A percentile compares a stretch with the other conserved stretches of the same genome.
Evolutionary conservation across 306 rosid species (phyloP).

Genomic region (Vicia villosa): DNA sequence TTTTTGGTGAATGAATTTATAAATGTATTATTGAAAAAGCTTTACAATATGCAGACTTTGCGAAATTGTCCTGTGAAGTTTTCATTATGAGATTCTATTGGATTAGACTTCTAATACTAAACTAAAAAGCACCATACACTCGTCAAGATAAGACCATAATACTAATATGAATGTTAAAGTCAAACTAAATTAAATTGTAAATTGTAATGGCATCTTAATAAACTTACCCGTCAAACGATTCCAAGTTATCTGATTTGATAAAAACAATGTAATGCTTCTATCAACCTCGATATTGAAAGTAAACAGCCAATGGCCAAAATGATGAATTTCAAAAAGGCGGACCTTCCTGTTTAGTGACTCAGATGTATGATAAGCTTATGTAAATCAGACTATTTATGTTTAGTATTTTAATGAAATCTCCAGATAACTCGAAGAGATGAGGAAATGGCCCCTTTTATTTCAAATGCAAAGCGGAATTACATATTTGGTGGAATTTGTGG

Average conservation of each 20-base stretch:
- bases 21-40: conserved; percentile 2
- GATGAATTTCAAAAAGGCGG: conserved; percentile 27
- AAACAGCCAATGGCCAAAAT: conserved; percentile 4
- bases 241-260: conserved; percentile 3
- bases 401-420: conserved; percentile 40
- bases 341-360: conserved; percentile 21
- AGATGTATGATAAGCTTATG: conserved; percentile 30
- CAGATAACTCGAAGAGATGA: conserved; percentile 97
- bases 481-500: conserved; percentile 97
- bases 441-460: conserved; percentile 93
- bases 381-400: conserved; percentile 28
- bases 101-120: conserved; percentile 17
- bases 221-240: conserved; percentile 9
- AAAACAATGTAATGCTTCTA: neutral
- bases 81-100: conserved; percentile 8
- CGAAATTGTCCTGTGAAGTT: neutral
- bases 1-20: conserved; percentile 19
- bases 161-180: neutral
- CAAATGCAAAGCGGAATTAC: conserved; percentile 77
- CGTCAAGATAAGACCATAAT: conserved; percentile 11
- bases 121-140: neutral
- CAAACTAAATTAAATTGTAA: conserved; percentile 14
- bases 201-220: conserved; percentile 16
- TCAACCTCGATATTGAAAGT: conserved; percentile 4
- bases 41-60: conserved; percentile 13